Conservation (phyloP, 164 flowering plant genomes). For the Berberis vulgaris region DNA sequence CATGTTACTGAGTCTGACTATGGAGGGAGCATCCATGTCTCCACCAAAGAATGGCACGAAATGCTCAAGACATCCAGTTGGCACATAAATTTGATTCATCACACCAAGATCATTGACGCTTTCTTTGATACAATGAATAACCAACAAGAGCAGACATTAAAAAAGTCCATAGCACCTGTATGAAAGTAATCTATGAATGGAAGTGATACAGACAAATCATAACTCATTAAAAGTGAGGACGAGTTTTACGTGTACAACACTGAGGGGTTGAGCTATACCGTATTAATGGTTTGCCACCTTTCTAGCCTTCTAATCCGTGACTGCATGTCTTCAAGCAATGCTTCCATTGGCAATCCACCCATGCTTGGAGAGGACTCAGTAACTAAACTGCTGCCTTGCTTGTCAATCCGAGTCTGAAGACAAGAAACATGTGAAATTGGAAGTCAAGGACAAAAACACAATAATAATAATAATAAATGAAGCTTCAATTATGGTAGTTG, state of each 20-base stretch:
- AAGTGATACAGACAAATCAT: background rate
- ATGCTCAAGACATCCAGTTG: no score
- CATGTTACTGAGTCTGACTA: background rate
- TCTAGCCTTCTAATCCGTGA: slow-evolving; percentile 79
- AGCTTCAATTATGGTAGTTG: no score
- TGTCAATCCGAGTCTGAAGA: slow-evolving; percentile 5
- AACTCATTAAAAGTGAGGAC: no score
- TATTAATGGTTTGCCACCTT: slow-evolving; percentile 82
- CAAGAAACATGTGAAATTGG: no score
- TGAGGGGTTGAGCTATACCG: slow-evolving; percentile 32
- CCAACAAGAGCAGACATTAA: slow-evolving; percentile 94
- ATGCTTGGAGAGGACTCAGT: slow-evolving; percentile 75
- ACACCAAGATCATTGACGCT: slow-evolving; percentile 40
- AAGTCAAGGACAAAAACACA: no score
- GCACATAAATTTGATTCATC: background rate
- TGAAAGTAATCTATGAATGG: background rate
- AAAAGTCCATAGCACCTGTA: slow-evolving; percentile 94
- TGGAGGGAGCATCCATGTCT: background rate
- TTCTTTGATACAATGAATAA: slow-evolving; percentile 87
- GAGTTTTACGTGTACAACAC: background rate
- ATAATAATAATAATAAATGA: no score
- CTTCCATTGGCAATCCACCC: slow-evolving; percentile 54
- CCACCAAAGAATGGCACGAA: no score
- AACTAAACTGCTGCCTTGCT: slow-evolving; percentile 64
- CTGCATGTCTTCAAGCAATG: slow-evolving; percentile 78